A percentile compares a stretch with the other conserved stretches of the same genome.
Evolutionary conservation across 495 filamentous ascomycete genomes (phyloP).

Genomic region (Penicillium atrosanguineum): DNA sequence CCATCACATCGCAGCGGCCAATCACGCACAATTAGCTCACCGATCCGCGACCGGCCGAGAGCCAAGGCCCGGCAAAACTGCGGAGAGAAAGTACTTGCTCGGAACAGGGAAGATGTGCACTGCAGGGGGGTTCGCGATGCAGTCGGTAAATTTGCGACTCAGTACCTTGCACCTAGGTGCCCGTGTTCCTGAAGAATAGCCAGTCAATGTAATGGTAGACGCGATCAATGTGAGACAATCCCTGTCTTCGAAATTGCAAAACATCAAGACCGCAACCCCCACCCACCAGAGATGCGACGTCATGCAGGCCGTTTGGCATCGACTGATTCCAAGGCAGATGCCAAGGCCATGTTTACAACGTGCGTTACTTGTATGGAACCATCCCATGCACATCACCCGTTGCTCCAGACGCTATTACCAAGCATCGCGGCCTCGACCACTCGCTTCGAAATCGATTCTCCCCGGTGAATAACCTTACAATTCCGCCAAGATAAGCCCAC

Average conservation of each 20-base stretch:
- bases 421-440: conserved; percentile 22
- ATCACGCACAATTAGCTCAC: background rate
- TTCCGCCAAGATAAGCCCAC: background rate
- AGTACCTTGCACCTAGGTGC: background rate
- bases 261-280: background rate
- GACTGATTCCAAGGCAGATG: background rate
- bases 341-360: conserved; percentile 3
- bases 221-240: background rate
- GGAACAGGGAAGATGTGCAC: conserved; percentile 7
- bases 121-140: background rate
- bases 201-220: background rate
- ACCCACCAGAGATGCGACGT: background rate
- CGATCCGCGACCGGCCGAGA: background rate
- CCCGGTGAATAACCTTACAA: background rate
- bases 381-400: conserved; percentile 4
- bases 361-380: background rate
- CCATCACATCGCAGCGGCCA: background rate
- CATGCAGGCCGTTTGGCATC: background rate
- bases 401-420: conserved; percentile 24
- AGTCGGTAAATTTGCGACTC: background rate
- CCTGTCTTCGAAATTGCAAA: background rate
- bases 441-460: conserved; percentile 8
- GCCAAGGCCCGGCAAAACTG: conserved; percentile 3
- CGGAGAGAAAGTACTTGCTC: background rate
- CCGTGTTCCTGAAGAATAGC: background rate